Conservation (phyloP, 1,284 basidiomycete genomes). For the Phlebopus sp. region DNA sequence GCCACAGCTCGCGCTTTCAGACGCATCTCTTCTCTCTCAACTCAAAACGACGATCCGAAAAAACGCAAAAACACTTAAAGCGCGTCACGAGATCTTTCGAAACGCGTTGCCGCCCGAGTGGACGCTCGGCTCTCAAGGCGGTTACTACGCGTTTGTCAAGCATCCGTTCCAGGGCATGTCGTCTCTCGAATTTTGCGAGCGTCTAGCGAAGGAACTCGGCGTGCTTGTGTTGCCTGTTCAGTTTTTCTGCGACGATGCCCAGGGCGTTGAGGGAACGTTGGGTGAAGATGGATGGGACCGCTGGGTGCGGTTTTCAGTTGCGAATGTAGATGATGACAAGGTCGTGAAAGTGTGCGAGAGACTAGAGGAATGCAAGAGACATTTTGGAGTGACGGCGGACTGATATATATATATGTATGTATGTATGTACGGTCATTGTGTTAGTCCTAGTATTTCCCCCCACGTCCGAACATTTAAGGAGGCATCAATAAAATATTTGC, state of each 20-base stretch:
- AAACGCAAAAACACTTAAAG: conserved; percentile 50
- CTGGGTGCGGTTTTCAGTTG: conserved; percentile 79
- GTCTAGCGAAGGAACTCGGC: conserved; percentile 61
- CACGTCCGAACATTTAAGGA: too few species aligned
- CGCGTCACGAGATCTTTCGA: conserved; percentile 62
- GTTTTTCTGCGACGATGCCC: conserved; percentile 54
- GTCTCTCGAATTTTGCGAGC: conserved; percentile 55
- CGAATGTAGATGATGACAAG: conserved; percentile 72
- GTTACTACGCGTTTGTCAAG: conserved; percentile 73
- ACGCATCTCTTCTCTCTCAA: conserved; percentile 11
- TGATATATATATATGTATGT: background rate
- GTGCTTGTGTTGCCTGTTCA: conserved; percentile 67
- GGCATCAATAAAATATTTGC: too few species aligned
- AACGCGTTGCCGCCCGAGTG: conserved; percentile 45
- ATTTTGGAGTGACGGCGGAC: conserved; percentile 14
- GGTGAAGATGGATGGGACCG: conserved; percentile 39
- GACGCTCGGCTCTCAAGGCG: conserved; percentile 66
- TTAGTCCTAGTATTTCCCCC: too few species aligned
- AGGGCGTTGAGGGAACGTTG: conserved; percentile 22
- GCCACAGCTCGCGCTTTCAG: conserved; percentile 36
- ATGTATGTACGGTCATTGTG: too few species aligned
- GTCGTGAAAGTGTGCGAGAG: conserved; percentile 59
- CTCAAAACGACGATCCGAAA: conserved; percentile 55
- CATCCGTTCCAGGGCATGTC: conserved; percentile 60
- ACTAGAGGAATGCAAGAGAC: conserved; percentile 42